Conservation (phyloP, 2,329 filamentous ascomycete genomes). For the Myriosclerotinia duriaeana region DNA sequence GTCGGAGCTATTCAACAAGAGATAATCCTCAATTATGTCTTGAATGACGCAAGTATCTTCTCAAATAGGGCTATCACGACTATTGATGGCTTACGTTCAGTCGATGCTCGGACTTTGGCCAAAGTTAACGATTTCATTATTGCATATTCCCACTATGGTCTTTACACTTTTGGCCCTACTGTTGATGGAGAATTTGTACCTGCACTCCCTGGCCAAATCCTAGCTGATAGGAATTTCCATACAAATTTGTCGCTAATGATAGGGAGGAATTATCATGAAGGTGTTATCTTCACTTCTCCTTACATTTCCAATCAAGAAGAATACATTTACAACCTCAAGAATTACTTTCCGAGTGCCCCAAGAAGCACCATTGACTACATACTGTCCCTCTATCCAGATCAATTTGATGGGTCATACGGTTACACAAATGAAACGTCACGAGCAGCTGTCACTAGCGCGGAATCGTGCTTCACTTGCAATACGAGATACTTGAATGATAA, state of each 20-base stretch:
- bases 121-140: constrained; percentile 3
- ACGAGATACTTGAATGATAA: constrained; percentile 51
- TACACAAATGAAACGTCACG: constrained; percentile 50
- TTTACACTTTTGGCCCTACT: constrained; percentile 39
- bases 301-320: constrained; percentile 28
- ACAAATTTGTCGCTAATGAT: constrained; percentile 48
- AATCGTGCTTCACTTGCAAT: constrained; percentile 52
- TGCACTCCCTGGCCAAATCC: constrained; percentile 46
- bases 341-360: constrained; percentile 3
- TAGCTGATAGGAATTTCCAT: constrained; percentile 47
- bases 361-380: constrained; percentile 42
- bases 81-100: not conserved
- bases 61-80: not conserved
- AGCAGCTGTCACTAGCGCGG: constrained; percentile 44
- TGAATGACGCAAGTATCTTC: not conserved
- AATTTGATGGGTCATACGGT: constrained; percentile 45
- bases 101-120: not conserved
- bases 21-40: not conserved
- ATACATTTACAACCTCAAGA: not conserved
- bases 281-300: constrained; percentile 37
- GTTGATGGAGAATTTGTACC: constrained; percentile 51
- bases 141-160: not conserved
- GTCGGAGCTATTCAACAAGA: constrained; percentile 6
- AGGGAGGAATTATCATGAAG: constrained; percentile 47
- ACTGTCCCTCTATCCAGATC: constrained; percentile 49